Evolutionary conservation across 176 grass and related monocot genomes (phyloP).

Genomic region (Tuctoria greenei): DNA sequence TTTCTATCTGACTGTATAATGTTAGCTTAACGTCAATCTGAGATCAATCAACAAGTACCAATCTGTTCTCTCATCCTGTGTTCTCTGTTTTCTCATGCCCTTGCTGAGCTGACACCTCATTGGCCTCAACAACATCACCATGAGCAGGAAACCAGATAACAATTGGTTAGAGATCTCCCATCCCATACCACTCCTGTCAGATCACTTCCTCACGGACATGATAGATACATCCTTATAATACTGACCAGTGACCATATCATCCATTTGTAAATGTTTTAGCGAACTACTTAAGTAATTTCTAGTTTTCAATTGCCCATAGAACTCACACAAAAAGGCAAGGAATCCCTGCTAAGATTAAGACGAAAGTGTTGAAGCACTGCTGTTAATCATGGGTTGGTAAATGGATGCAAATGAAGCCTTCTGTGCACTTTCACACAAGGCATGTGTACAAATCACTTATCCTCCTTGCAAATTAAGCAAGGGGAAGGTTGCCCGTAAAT

Average conservation of each 20-base stretch:
- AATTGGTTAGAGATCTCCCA: background rate
- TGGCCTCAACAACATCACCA: background rate
- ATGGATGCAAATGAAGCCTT: background rate
- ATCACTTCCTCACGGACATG: background rate
- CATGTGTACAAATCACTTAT: background rate
- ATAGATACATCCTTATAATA: background rate
- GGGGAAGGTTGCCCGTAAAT: no score
- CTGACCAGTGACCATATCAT: background rate
- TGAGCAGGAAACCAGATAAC: background rate
- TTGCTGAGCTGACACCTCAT: background rate
- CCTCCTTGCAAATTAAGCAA: no score
- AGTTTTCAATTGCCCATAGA: background rate
- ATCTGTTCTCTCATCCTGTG: background rate
- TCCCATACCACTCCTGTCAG: background rate
- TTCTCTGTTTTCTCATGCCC: background rate
- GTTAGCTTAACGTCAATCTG: background rate
- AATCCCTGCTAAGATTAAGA: background rate
- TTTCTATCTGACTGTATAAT: background rate
- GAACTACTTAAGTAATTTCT: background rate
- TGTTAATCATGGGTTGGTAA: background rate
- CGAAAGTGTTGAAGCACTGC: background rate
- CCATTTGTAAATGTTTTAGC: background rate
- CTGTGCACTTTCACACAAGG: background rate
- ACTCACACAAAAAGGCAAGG: background rate
- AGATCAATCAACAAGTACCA: background rate